phyloP scores from a whole-genome alignment of 352 stramenopile genomes.

The Phytophthora capsici region DNA sequence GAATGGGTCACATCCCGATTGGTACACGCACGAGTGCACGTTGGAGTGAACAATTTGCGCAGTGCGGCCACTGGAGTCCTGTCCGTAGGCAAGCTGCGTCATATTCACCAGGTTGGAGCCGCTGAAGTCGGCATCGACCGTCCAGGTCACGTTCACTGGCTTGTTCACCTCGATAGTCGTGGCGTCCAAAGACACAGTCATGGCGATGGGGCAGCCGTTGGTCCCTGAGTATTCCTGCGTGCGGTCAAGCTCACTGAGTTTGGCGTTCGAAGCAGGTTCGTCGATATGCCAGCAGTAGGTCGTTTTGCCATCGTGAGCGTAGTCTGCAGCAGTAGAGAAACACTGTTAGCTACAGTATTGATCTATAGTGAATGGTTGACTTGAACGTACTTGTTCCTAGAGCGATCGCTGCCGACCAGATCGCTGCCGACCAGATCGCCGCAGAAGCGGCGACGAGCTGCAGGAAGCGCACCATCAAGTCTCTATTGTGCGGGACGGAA shows the following conservation, averaged over 20 bases:
- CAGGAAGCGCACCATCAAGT: slow-evolving; percentile 27
- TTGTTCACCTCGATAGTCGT: slow-evolving; percentile 42
- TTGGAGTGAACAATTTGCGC: slow-evolving; percentile 76
- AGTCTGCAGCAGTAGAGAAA: slow-evolving; percentile 34
- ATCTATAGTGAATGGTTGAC: neutral
- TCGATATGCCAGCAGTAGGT: slow-evolving; percentile 69
- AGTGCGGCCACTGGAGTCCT: slow-evolving; percentile 37
- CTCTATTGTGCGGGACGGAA: neutral
- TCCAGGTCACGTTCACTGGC: slow-evolving; percentile 56
- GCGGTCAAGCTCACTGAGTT: slow-evolving; percentile 53
- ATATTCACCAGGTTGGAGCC: slow-evolving; percentile 53
- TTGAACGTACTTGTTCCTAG: slow-evolving; percentile 57
- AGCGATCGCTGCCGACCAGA: slow-evolving; percentile 21
- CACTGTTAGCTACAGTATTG: neutral
- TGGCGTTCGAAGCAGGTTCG: slow-evolving; percentile 41
- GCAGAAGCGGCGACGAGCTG: slow-evolving; percentile 11
- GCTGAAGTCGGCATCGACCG: slow-evolving; percentile 51
- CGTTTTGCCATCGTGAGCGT: slow-evolving; percentile 45
- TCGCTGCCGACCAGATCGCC: slow-evolving; percentile 11
- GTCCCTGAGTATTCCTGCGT: slow-evolving; percentile 41
- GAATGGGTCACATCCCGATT: slow-evolving; percentile 63
- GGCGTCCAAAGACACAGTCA: slow-evolving; percentile 45
- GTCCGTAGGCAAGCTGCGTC: slow-evolving; percentile 50
- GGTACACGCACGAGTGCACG: slow-evolving; percentile 61
- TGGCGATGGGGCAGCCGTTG: slow-evolving; percentile 49